A percentile compares a stretch with the other conserved stretches of the same genome.
Evolutionary conservation across 2,329 filamentous ascomycete genomes (phyloP).

Genomic region (Sporothrix euskadiensis): DNA sequence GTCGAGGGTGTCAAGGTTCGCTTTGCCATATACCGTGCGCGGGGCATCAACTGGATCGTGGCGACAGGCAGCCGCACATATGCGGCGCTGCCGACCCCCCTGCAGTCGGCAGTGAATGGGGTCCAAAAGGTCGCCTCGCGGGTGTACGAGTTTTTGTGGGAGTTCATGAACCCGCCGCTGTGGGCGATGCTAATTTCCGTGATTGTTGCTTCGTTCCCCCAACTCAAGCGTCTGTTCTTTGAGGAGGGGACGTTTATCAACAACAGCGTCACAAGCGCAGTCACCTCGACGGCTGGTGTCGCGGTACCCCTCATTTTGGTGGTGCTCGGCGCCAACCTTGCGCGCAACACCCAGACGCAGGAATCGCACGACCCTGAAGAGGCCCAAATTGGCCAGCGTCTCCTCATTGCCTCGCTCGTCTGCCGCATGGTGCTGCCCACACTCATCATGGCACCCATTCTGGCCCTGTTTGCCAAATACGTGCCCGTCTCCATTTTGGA

Average conservation of each 20-base stretch:
- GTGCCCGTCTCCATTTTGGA: slow-evolving; percentile 91
- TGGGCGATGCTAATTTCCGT: slow-evolving; percentile 97
- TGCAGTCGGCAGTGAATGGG: slow-evolving; percentile 42
- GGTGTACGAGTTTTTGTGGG: slow-evolving; percentile 69
- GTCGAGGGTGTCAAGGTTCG: slow-evolving; percentile 46
- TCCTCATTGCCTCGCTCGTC: slow-evolving; percentile 81
- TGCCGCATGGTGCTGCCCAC: slow-evolving; percentile 92
- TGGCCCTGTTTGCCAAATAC: slow-evolving; percentile 86
- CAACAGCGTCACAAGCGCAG: slow-evolving; percentile 87
- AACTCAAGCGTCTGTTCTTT: slow-evolving; percentile 84
- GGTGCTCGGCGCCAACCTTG: slow-evolving; percentile 90
- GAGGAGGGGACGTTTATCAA: slow-evolving; percentile 83
- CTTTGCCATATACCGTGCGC: slow-evolving; percentile 37
- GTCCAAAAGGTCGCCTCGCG: slow-evolving; percentile 44
- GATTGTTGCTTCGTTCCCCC: slow-evolving; percentile 82
- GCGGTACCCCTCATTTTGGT: slow-evolving; percentile 94
- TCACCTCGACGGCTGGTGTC: slow-evolving; percentile 82
- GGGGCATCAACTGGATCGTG: slow-evolving; percentile 24
- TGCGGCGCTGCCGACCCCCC: slow-evolving; percentile 45
- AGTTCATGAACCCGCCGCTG: slow-evolving; percentile 97
- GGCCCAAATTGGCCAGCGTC: slow-evolving; percentile 65
- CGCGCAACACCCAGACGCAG: slow-evolving; percentile 80
- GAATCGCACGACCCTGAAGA: slow-evolving; percentile 70
- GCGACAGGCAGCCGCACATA: slow-evolving; percentile 36
- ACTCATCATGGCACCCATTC: slow-evolving; percentile 84